These are phyloP conservation scores for Trichoderma arundinaceum DNA, from an alignment of 2,329 filamentous ascomycete genomes.

Conservation along the genomic window DNA sequence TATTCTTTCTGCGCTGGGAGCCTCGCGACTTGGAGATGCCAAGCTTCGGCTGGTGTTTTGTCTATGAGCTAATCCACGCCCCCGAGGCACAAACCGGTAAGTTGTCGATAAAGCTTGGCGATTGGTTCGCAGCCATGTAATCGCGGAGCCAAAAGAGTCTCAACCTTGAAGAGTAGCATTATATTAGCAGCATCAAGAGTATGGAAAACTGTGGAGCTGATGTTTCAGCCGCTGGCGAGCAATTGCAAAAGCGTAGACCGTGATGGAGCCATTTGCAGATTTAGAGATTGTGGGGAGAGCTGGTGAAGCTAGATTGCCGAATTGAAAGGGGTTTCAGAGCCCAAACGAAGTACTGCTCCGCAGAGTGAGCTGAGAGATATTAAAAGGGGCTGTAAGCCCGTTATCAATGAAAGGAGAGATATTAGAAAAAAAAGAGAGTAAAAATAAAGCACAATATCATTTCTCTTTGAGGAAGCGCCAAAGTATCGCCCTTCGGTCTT, in stretches of 20 bases:
- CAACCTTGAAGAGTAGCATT: no score
- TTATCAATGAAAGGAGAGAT: neutral
- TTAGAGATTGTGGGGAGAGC: conserved; percentile 3
- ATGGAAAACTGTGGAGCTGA: neutral
- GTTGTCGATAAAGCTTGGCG: neutral
- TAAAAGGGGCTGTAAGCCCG: no score
- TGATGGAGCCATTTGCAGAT: neutral
- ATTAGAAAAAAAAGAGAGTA: neutral
- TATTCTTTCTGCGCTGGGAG: neutral
- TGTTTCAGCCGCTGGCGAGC: neutral
- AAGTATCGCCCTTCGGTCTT: neutral
- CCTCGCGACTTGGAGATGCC: neutral
- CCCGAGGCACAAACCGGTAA: neutral
- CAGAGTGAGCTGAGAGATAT: neutral
- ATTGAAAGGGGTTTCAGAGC: neutral
- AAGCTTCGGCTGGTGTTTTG: neutral
- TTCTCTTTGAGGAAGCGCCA: neutral
- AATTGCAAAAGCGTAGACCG: neutral
- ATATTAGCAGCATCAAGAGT: neutral
- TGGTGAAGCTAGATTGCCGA: neutral
- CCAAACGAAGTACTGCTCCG: neutral
- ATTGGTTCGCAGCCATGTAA: no score
- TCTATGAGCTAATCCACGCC: neutral
- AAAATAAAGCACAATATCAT: no score
- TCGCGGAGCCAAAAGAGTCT: no score